Evolutionary conservation across 306 rosid genomes (phyloP).

Genomic region (Quillaja saponaria): DNA sequence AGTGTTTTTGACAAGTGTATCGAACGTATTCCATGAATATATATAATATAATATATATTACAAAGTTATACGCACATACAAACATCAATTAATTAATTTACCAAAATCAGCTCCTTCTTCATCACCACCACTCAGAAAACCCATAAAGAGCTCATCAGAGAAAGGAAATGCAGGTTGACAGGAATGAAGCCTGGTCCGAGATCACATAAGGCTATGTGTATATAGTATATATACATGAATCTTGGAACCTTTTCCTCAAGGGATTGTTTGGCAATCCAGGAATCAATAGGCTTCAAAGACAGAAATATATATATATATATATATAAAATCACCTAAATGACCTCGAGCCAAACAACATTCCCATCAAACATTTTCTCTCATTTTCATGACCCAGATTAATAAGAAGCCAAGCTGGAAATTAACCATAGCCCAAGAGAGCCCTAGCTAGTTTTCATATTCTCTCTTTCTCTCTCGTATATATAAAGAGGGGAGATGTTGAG

Average conservation of each 20-base stretch:
- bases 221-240: no score
- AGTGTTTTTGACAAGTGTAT: conserved; percentile 14
- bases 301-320: no score
- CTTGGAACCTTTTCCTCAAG: conserved; percentile 18
- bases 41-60: no score
- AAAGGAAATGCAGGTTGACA: conserved; percentile 32
- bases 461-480: neutral
- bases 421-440: neutral
- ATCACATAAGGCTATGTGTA: conserved; percentile 24
- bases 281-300: no score
- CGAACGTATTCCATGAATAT: conserved; percentile 28
- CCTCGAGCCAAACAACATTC: conserved; percentile 82
- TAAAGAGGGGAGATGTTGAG: neutral
- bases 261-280: no score
- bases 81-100: neutral
- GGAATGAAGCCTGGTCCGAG: conserved; percentile 84
- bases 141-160: neutral
- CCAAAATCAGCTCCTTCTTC: neutral
- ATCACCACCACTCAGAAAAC: neutral
- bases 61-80: neutral
- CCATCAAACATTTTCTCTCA: conserved; percentile 52
- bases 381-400: no score
- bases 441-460: conserved; percentile 1
- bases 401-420: no score
- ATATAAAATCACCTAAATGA: neutral